Conservation (phyloP, 1,284 basidiomycete species). For the Apiotrichum siamense region DNA sequence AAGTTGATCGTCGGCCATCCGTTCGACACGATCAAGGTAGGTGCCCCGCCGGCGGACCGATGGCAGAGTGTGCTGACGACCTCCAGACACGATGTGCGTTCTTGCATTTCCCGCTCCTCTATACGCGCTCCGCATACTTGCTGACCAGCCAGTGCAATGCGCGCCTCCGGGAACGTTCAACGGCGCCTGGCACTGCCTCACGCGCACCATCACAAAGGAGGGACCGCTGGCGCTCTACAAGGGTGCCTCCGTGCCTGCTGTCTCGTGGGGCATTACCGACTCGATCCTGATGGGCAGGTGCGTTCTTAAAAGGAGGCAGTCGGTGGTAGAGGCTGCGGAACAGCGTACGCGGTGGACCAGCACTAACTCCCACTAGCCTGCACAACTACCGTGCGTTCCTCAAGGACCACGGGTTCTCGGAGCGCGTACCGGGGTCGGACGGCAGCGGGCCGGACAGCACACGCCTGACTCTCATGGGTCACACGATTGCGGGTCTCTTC, state of each 20-base stretch:
- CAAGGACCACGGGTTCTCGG: constrained; percentile 35
- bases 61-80: constrained; percentile 2
- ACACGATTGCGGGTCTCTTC: constrained; percentile 41
- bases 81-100: constrained; percentile 31
- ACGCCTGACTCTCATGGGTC: constrained; percentile 39
- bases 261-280: constrained; percentile 48
- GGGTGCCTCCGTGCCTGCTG: constrained; percentile 45
- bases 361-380: constrained; percentile 24
- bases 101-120: neutral
- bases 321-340: constrained; percentile 39
- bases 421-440: constrained; percentile 21
- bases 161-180: constrained; percentile 40
- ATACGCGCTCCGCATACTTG: neutral
- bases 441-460: constrained; percentile 4
- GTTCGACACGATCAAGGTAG: constrained; percentile 44
- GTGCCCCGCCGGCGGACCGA: neutral
- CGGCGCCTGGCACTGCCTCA: constrained; percentile 43
- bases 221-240: constrained; percentile 45
- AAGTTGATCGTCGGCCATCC: constrained; percentile 41
- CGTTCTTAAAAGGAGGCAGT: too few relatives aligned
- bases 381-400: constrained; percentile 46
- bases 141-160: constrained; percentile 37
- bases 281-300: constrained; percentile 47
- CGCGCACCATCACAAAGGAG: constrained; percentile 14
- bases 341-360: neutral